Base-by-base conservation (phyloP, 352 stramenopile species). In the Phytophthora constricta region DNA sequence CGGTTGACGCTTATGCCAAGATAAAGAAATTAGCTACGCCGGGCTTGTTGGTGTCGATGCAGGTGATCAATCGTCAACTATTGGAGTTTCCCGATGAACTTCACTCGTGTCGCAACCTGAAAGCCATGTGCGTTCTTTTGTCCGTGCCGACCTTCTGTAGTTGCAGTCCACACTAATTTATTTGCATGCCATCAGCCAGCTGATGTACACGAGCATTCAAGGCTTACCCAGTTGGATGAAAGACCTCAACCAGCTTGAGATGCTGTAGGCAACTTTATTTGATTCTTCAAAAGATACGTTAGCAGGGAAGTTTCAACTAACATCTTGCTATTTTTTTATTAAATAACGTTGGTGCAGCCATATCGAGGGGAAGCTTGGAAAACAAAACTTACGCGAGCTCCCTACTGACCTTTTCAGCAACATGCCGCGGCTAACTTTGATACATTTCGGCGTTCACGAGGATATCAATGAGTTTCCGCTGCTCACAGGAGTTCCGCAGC, bases 31-130 rank as follows among this genome's bases (percentile, higher is more conserved):
- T 79, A 0, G 68, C 70, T 13, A 39, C 55, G 10, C 43, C 64
- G 1, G 73, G 77, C 5, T 14, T 17, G 4, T 14, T 77, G 23
- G 26, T 59, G 16, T 63, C 54, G 4, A 42, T 79, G 7, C 57
- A 79, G 16, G 41, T 76, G 28, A 73, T 73, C 14, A 79, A 72
- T 62, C 67, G 54, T 1, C 47, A 59, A 5, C 37, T 72, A 4
- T 16, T 34, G 1, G 28, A 58, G 10, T 58, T 58, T 34, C 67
- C 67, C 7, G 48, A 70, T 13, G 42, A 63, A 10, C 49, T 74
- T 39, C 34, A 26, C 5, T 43, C 17, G 2, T 72, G 70, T 27
- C 54, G 11, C 3, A 43, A 60, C 0, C 47, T 77, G 16, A 58
- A 55, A n/a, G 26, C 59, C 22, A 62, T 76, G 62, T 72, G 52